A percentile compares a stretch with the other conserved stretches of the same genome.
Evolutionary conservation across 1,284 basidiomycete species (phyloP).

Genomic region (Rhodofomes roseus): DNA sequence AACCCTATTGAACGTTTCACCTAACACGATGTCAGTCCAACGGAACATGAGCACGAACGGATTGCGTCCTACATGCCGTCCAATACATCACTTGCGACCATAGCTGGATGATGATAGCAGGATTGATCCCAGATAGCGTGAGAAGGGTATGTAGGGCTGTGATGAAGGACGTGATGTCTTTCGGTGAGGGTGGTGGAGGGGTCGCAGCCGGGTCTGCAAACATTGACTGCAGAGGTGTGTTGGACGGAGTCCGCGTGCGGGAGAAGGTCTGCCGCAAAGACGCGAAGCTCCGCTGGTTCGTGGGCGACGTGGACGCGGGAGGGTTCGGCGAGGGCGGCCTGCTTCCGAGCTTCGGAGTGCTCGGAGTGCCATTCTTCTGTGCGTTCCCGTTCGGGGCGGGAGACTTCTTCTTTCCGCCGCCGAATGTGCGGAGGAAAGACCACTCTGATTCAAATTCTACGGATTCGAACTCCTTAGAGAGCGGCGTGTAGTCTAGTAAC

Average conservation of each 20-base stretch:
- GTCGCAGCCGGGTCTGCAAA: slow-evolving; percentile 41
- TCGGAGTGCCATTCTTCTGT: slow-evolving; percentile 35
- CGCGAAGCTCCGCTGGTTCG: slow-evolving; percentile 46
- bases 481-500: slow-evolving; percentile 81
- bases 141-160: slow-evolving; percentile 87
- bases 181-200: slow-evolving; percentile 46
- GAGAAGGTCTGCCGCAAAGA: slow-evolving; percentile 62
- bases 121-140: slow-evolving; percentile 88
- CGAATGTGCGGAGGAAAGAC: slow-evolving; percentile 83
- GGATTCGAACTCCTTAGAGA: slow-evolving; percentile 75
- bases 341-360: slow-evolving; percentile 40
- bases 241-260: slow-evolving; percentile 42
- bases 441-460: slow-evolving; percentile 96
- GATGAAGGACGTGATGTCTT: slow-evolving; percentile 76
- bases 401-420: slow-evolving; percentile 58
- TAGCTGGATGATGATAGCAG: slow-evolving; percentile 83
- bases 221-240: slow-evolving; percentile 44
- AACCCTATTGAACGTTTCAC: slow-evolving; percentile 94
- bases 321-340: slow-evolving; percentile 45
- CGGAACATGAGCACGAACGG: slow-evolving; percentile 11
- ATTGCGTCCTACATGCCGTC: slow-evolving; percentile 65
- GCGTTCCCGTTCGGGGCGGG: slow-evolving; percentile 30
- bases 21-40: slow-evolving; percentile 37
- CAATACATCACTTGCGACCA: slow-evolving; percentile 97
- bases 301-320: slow-evolving; percentile 39